Base-by-base conservation (phyloP, 2,329 filamentous ascomycete species). In the Chrysoporthe puriensis region DNA sequence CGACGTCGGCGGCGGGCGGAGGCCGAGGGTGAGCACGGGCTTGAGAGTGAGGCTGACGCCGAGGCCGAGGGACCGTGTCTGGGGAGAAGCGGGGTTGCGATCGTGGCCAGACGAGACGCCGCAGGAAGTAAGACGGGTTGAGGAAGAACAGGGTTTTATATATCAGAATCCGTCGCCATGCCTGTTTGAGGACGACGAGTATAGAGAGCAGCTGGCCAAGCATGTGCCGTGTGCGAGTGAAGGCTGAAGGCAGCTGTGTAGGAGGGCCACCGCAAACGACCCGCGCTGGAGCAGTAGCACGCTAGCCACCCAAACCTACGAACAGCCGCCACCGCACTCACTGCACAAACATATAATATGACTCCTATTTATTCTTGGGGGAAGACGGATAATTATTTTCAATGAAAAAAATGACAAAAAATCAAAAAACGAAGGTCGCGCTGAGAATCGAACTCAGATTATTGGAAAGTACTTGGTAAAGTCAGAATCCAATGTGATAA, bases 151-250 rank as follows among this genome's bases (percentile, higher is more conserved):
- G 26, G 11, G 68, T 68, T 48, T 70, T 70, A 59, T 70, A 70
- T 8, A 70, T 46, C 52, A 68, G 57, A 58, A 58, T n/a, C 48
- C 63, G 66, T 64, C 68, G 67, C 68, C 68, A 70, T 65, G 46
- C 63, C 62, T 70, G 68, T 44, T 63, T 61, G 36, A 54, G 46
- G 18, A 68, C 42, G 18, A 68, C 43, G 40, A 70, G 42, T 62
- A 63, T 21, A 14, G 43, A 11, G 34, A 57, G 42, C 9, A 61
- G 54, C 44, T 59, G 60, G 40, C 48, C 65, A 43, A 62, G 56
- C 65, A 70, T 69, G 44, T 46, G 63, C 26, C 2, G 13, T 48
- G 62, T 34, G 6, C 21, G 21, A 6, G 36, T 26, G 21, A 44
- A 7, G 9, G 32, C 40, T 40, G 32, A 14, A 9, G 34, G 14